These are phyloP conservation scores for Pilatotrama ljubarskyi DNA, from an alignment of 768 basidiomycete species.

Conservation along the genomic window DNA sequence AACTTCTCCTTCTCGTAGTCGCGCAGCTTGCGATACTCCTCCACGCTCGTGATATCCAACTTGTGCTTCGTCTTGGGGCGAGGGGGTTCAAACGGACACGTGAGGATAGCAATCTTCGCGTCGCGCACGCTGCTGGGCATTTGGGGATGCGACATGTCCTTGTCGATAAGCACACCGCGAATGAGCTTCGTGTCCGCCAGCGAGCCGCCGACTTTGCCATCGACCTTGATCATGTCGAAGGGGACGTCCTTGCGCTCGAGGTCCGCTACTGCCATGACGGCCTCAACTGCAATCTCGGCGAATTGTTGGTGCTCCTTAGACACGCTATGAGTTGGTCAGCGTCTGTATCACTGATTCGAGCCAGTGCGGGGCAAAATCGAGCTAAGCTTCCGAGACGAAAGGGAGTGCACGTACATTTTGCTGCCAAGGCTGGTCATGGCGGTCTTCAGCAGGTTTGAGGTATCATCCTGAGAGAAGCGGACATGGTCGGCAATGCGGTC, in stretches of 20 bases:
- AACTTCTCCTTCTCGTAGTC: slow-evolving; percentile 98
- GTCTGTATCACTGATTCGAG: neutral
- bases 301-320: slow-evolving; percentile 96
- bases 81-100: slow-evolving; percentile 98
- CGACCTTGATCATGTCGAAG: slow-evolving; percentile 98
- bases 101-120: slow-evolving; percentile 93
- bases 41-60: slow-evolving; percentile 93
- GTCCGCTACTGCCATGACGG: slow-evolving; percentile 93
- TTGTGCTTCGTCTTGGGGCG: slow-evolving; percentile 99
- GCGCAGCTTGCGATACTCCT: slow-evolving; percentile 93
- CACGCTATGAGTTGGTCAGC: slow-evolving; percentile 55
- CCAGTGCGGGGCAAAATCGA: neutral
- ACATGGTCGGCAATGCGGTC: slow-evolving; percentile 90
- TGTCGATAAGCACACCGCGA: slow-evolving; percentile 97
- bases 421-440: slow-evolving; percentile 96
- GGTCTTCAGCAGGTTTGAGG: slow-evolving; percentile 86
- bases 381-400: neutral
- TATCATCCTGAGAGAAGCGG: slow-evolving; percentile 79
- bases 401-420: slow-evolving; percentile 75
- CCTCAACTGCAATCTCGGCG: slow-evolving; percentile 97
- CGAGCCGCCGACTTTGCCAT: slow-evolving; percentile 97
- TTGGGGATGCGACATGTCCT: slow-evolving; percentile 99
- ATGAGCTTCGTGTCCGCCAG: slow-evolving; percentile 94
- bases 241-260: slow-evolving; percentile 92
- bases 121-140: slow-evolving; percentile 91